A percentile compares a stretch with the other conserved stretches of the same genome.
phyloP scores from a whole-genome alignment of 345 rosid species.

The Viola odorata region DNA sequence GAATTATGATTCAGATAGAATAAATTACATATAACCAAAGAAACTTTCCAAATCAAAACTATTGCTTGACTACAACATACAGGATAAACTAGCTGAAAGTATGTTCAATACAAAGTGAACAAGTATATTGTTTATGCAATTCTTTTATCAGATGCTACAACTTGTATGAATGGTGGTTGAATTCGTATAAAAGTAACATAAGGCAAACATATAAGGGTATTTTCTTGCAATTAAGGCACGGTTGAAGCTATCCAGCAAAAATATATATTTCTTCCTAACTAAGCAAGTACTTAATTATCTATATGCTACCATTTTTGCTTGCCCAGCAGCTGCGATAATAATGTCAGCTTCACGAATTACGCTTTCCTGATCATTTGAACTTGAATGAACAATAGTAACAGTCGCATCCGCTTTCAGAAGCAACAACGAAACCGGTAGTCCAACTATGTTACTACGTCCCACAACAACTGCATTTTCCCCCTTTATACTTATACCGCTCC shows the following conservation, averaged over 20 bases:
- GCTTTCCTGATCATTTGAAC: slow-evolving; percentile 54
- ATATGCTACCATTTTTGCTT: slow-evolving; percentile 66
- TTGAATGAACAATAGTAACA: slow-evolving; percentile 71
- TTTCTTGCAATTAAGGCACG: neutral
- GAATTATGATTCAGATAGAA: neutral
- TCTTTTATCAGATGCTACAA: neutral
- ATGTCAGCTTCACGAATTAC: slow-evolving; percentile 83
- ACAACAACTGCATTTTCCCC: slow-evolving; percentile 84
- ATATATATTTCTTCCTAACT: neutral
- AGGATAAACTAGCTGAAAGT: too few species aligned
- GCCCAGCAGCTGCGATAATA: slow-evolving; percentile 90
- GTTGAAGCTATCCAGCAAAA: neutral
- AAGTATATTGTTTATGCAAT: neutral
- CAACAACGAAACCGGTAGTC: slow-evolving; percentile 77
- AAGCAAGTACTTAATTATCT: neutral
- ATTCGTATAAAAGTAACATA: neutral
- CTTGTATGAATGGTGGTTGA: neutral
- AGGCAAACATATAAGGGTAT: too few species aligned
- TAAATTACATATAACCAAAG: neutral
- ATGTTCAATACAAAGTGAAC: too few species aligned
- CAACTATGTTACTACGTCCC: slow-evolving; percentile 93
- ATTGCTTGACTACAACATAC: too few species aligned
- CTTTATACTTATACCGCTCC: slow-evolving; percentile 60
- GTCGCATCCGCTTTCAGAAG: slow-evolving; percentile 95
- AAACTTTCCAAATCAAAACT: too few species aligned